Base-by-base conservation (phyloP, 2,329 filamentous ascomycete species). In the Fusarium scirpi region DNA sequence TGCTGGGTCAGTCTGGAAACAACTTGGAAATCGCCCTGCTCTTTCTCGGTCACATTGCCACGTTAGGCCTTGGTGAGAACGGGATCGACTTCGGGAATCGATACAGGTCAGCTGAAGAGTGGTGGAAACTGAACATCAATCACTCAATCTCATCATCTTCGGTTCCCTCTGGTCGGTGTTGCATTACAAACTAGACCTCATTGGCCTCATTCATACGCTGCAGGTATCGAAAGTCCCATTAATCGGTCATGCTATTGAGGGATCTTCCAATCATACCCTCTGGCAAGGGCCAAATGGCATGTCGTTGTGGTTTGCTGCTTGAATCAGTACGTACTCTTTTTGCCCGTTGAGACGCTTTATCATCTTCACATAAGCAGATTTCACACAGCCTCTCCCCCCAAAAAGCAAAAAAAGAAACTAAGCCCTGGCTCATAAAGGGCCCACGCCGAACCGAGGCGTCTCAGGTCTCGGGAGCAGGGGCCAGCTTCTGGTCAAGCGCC, bases 401-500 rank as follows among this genome's bases (percentile, higher is more conserved):
- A 70, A 67, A 70, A 63, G 57, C 45, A 70, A 70, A 70, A 52
- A 67, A 51, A 53, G 59, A 64, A 67, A 53, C 67, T 71, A 68
- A 62, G 52, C 68, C 65, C 64, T 58, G 51, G 64, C 49, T 70
- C 47, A 60, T 43, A 56, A 45, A 20, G 15, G 55, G 53, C 68
- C 67, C 64, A 69, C 72, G 65, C 70, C 71, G 72, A 54, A 63
- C 70, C 69, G 72, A 70, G 46, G 58, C 72, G 72, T 74, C 74
- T 74, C 72, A 74, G 72, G 72, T 74, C 52, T 74, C 72, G 72
- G 72, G 60, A 74, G 69, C 69, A 61, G 61, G 60, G 59, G 52
- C 49, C 60, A 58, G 24, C 41, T 20, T 62, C 40, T 69, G 55
- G 40, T 49, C 57, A 61, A 65, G 43, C 54, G 47, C 43, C 58